A percentile compares a stretch with the other conserved stretches of the same genome.
These are phyloP conservation scores for Trichophyton schoenleinii DNA, from an alignment of 2,329 filamentous ascomycete species.

Conservation along the genomic window DNA sequence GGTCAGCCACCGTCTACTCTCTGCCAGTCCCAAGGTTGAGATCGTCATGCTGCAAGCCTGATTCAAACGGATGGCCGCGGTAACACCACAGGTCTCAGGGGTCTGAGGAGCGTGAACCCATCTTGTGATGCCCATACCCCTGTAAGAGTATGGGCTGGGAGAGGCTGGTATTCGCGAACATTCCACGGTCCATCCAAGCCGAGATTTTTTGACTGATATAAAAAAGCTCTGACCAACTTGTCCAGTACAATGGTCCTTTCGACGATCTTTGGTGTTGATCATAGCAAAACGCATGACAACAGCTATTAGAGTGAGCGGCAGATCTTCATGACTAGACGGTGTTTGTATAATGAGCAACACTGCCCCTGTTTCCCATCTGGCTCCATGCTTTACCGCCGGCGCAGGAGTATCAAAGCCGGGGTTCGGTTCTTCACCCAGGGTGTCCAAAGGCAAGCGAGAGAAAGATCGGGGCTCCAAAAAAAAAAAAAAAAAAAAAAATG, in stretches of 20 bases:
- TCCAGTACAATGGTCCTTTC: neutral
- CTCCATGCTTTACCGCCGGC: neutral
- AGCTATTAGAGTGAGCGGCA: neutral
- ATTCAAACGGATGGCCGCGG: constrained; percentile 1
- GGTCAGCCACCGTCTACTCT: neutral
- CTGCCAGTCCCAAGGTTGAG: neutral
- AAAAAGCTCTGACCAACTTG: neutral
- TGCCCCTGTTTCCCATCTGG: neutral
- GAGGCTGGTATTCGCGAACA: neutral
- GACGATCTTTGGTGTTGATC: neutral
- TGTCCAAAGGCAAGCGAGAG: neutral
- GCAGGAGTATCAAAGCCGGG: neutral
- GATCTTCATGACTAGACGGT: neutral
- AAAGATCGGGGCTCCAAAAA: neutral
- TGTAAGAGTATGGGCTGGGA: neutral
- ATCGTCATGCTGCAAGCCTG: neutral
- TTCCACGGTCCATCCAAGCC: neutral
- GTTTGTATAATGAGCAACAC: neutral
- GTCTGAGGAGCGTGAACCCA: constrained; percentile 1
- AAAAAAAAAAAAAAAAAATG: neutral
- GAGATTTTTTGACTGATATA: neutral
- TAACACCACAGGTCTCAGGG: constrained; percentile 1
- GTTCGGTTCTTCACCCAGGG: neutral
- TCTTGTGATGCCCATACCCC: constrained; percentile 1
- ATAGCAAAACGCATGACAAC: neutral